Conservation (phyloP, 768 basidiomycete species). For the Leccinellum luteum region DNA sequence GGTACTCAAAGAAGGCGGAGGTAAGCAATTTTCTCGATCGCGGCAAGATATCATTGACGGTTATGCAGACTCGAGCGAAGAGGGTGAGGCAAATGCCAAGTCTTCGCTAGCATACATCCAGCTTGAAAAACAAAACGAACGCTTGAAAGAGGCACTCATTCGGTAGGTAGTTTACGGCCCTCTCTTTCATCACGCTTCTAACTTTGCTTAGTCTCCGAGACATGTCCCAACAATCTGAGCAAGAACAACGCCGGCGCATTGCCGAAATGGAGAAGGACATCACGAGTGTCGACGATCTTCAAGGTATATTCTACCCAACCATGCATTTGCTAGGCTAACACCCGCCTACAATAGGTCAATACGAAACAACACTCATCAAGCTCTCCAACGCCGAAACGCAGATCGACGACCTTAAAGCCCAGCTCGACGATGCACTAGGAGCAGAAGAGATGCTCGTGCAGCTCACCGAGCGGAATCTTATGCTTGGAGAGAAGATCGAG, state of each 20-base stretch:
- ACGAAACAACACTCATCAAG: constrained; percentile 76
- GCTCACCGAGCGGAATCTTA: constrained; percentile 90
- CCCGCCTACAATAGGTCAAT: constrained; percentile 51
- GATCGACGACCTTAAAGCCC: constrained; percentile 89
- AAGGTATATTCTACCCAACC: constrained; percentile 46
- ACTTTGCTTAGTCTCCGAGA: constrained; percentile 67
- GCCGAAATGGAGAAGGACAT: constrained; percentile 90
- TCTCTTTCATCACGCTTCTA: neutral
- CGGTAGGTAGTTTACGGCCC: constrained; percentile 43
- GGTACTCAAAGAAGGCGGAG: constrained; percentile 63
- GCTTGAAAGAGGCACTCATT: constrained; percentile 91
- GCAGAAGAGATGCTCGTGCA: constrained; percentile 97
- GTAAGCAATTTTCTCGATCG: constrained; percentile 13
- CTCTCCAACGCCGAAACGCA: constrained; percentile 87
- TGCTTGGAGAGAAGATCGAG: constrained; percentile 96
- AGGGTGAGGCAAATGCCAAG: constrained; percentile 40
- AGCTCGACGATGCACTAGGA: constrained; percentile 92
- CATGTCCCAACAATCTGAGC: constrained; percentile 82
- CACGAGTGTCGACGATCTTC: constrained; percentile 71
- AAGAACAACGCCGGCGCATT: constrained; percentile 77
- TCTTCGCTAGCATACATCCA: constrained; percentile 72
- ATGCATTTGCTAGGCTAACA: neutral
- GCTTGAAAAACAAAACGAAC: constrained; percentile 94
- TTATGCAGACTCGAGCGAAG: constrained; percentile 25
- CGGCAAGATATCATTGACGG: constrained; percentile 4